Percentiles rank a stretch among this genome's conserved stretches.
phyloP scores from a whole-genome alignment of 176 grass and related monocot species.

The Bolboschoenus planiculmis region DNA sequence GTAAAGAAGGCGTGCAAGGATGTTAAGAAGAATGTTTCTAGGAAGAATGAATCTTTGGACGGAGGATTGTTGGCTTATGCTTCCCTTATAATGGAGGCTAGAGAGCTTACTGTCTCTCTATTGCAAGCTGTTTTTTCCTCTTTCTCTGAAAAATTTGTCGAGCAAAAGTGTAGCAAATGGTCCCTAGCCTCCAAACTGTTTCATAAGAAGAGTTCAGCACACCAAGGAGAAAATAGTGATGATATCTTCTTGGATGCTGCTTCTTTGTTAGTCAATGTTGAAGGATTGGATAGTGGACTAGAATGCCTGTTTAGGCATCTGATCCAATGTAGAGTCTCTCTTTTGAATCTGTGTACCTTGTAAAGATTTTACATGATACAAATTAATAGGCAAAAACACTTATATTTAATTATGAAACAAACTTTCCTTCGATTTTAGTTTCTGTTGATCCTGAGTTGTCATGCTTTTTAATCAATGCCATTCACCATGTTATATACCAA shows the following conservation, averaged over 20 bases:
- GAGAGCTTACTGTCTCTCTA: constrained; percentile 31
- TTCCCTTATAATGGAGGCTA: constrained; percentile 32
- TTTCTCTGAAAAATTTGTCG: constrained; percentile 10
- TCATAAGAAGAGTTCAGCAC: constrained; percentile 1
- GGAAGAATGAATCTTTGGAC: constrained; percentile 24
- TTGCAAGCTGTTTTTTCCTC: constrained; percentile 22
- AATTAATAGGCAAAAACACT: neutral
- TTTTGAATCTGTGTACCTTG: constrained; percentile 24
- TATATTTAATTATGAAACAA: neutral
- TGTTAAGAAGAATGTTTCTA: constrained; percentile 32
- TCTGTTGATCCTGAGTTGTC: neutral
- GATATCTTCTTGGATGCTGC: neutral
- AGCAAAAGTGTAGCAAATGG: constrained; percentile 36
- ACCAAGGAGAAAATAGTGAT: constrained; percentile 22
- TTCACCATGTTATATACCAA: neutral
- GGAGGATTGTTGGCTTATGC: neutral
- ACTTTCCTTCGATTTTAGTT: neutral
- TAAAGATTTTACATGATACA: neutral
- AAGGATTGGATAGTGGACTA: constrained; percentile 28
- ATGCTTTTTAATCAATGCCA: neutral
- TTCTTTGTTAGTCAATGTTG: constrained; percentile 15
- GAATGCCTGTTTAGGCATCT: constrained; percentile 35
- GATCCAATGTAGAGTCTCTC: constrained; percentile 39
- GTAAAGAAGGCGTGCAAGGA: constrained; percentile 46
- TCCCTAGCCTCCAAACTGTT: constrained; percentile 19